These are phyloP conservation scores for Pochonia chlamydosporia DNA, from an alignment of 2,329 filamentous ascomycete species.

Conservation along the genomic window DNA sequence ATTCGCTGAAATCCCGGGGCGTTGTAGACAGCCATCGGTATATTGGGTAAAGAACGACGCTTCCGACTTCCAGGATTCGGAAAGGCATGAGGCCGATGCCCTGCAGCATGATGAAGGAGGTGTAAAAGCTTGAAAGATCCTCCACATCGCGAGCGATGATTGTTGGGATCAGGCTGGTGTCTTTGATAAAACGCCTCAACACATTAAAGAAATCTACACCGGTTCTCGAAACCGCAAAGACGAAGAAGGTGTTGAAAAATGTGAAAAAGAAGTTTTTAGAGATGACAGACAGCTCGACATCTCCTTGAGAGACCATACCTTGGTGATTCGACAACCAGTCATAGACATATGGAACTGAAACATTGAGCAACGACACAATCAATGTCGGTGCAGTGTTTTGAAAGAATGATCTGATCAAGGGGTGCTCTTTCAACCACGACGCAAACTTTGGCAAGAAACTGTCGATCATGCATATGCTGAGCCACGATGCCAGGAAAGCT, in stretches of 20 bases:
- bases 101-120: constrained; percentile 90
- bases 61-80: constrained; percentile 83
- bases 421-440: constrained; percentile 59
- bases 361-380: constrained; percentile 78
- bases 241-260: constrained; percentile 97
- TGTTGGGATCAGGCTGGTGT: constrained; percentile 72
- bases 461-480: constrained; percentile 76
- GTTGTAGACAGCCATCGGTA: constrained; percentile 74
- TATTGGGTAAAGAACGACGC: constrained; percentile 77
- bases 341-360: constrained; percentile 89
- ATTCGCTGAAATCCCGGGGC: constrained; percentile 79
- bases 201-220: constrained; percentile 69
- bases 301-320: constrained; percentile 90
- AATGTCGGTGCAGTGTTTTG: constrained; percentile 84
- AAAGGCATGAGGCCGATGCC: constrained; percentile 92
- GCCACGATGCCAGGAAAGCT: constrained; percentile 67
- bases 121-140: constrained; percentile 75
- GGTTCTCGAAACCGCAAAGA: constrained; percentile 85
- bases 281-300: constrained; percentile 89
- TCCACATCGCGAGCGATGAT: constrained; percentile 72
- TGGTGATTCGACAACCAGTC: constrained; percentile 87
- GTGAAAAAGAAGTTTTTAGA: constrained; percentile 99
- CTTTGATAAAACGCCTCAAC: constrained; percentile 67
- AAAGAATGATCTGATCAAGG: constrained; percentile 68
- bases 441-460: constrained; percentile 67